Evolutionary conservation across 1,284 basidiomycete genomes (phyloP).

Genomic region (Cutaneotrichosporon curvatum): DNA sequence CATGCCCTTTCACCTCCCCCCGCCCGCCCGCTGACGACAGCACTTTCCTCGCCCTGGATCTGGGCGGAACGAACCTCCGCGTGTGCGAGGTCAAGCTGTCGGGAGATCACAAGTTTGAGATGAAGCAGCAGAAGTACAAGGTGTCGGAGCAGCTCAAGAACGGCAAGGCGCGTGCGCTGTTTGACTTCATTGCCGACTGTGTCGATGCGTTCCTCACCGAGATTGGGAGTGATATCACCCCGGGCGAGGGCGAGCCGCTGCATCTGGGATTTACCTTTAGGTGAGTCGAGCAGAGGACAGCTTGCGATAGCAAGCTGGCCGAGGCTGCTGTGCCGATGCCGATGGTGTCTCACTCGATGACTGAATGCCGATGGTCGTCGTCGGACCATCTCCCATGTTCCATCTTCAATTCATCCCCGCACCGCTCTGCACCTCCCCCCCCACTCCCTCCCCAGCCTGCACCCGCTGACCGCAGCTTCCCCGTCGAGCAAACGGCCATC

Average conservation of each 20-base stretch:
- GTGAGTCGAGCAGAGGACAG: slow-evolving; percentile 21
- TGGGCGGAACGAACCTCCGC: slow-evolving; percentile 93
- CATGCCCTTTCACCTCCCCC: too few species aligned
- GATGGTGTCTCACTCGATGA: too few species aligned
- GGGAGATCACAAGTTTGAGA: slow-evolving; percentile 77
- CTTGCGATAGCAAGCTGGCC: too few species aligned
- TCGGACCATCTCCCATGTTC: too few species aligned
- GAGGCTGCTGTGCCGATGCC: too few species aligned
- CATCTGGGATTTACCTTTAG: slow-evolving; percentile 87
- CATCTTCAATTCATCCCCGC: too few species aligned
- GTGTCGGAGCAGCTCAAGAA: slow-evolving; percentile 84
- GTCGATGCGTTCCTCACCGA: slow-evolving; percentile 91
- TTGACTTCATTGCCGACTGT: slow-evolving; percentile 93
- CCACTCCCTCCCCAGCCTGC: background rate
- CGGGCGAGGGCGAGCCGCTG: slow-evolving; percentile 51
- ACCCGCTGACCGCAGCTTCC: slow-evolving; percentile 55
- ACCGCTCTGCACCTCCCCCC: background rate
- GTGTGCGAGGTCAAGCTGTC: slow-evolving; percentile 88
- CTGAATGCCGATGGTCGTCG: too few species aligned
- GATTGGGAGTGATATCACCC: slow-evolving; percentile 45
- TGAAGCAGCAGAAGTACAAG: slow-evolving; percentile 89
- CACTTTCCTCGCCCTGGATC: slow-evolving; percentile 86
- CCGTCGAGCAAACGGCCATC: slow-evolving; percentile 92
- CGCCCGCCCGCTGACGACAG: slow-evolving; percentile 46
- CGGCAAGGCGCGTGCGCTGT: slow-evolving; percentile 72